Conservation (phyloP, 1,139 yeast genomes). For the Pneumocystis carinii region DNA sequence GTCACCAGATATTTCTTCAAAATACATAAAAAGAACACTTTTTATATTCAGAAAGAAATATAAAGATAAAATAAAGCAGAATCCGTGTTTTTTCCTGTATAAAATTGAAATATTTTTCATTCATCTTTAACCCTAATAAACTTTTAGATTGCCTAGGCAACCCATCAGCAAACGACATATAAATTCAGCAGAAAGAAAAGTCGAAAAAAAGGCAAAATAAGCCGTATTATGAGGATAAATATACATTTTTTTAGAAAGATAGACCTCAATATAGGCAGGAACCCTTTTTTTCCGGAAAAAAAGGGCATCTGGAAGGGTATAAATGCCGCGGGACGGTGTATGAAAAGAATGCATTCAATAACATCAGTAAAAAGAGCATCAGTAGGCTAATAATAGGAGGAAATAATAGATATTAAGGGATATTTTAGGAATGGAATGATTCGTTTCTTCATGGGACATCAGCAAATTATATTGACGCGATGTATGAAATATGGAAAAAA, state of each 20-base stretch:
- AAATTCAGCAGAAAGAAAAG: background rate
- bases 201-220: background rate
- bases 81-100: too few species aligned
- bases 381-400: background rate
- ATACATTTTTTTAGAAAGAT: background rate
- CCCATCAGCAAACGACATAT: too few species aligned
- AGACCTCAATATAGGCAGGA: too few species aligned
- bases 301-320: background rate
- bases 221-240: background rate
- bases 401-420: background rate
- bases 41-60: background rate
- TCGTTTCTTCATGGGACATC: slow-evolving; percentile 70
- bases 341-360: background rate
- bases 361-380: background rate
- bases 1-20: background rate
- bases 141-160: too few species aligned
- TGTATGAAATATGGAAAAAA: slow-evolving; percentile 86
- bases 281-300: background rate
- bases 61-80: too few species aligned
- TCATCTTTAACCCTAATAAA: too few species aligned
- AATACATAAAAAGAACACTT: too few species aligned
- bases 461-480: slow-evolving; percentile 90
- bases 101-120: too few species aligned
- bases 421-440: slow-evolving; percentile 28
- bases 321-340: background rate